Evolutionary conservation across 306 rosid genomes (phyloP).

Genomic region (Citrullus amarus): DNA sequence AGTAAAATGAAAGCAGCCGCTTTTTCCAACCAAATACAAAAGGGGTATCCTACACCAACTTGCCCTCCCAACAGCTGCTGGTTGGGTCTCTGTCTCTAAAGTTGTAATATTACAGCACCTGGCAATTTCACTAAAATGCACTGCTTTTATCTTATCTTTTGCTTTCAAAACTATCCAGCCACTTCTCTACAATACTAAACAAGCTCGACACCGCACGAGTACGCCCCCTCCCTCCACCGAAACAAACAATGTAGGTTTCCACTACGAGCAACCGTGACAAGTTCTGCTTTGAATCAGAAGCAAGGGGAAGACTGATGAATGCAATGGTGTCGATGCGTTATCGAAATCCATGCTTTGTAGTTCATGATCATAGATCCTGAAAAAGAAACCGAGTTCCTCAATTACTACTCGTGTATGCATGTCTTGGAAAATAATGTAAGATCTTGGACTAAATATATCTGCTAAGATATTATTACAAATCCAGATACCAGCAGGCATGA

Average conservation of each 20-base stretch:
- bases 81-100: not conserved
- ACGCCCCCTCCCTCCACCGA: not conserved
- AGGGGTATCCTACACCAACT: not conserved
- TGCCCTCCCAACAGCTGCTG: not conserved
- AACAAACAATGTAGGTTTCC: not conserved
- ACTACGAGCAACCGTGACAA: not conserved
- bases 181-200: slow-evolving; percentile 4
- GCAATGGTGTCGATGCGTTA: not conserved
- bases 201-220: not conserved
- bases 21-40: not conserved
- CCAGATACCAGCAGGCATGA: not conserved
- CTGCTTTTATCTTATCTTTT: slow-evolving; percentile 4
- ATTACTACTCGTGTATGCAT: not conserved
- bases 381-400: not conserved
- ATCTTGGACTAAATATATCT: too few relatives aligned
- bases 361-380: slow-evolving; percentile 8
- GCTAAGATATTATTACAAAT: not conserved
- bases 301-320: not conserved
- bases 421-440: not conserved
- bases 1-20: not conserved
- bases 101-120: not conserved
- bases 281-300: not conserved
- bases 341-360: not conserved
- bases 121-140: not conserved
- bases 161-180: not conserved